Evolutionary conservation across 768 basidiomycete genomes (phyloP), one percentile per base, ranked within the genome.

Genomic region (Tricholoma sp.): DNA sequence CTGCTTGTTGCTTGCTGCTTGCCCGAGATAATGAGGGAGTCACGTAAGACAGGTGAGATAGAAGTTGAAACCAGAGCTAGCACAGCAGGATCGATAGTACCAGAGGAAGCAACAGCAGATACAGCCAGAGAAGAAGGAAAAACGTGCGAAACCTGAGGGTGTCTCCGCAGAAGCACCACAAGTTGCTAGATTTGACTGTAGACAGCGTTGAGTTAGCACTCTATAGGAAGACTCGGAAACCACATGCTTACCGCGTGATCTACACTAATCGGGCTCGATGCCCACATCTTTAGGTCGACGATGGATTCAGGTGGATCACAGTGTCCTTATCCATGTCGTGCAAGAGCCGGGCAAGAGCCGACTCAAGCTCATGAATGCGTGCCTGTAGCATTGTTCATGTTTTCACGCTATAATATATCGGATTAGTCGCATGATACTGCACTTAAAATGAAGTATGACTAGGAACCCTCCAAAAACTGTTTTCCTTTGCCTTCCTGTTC

Each of bases 401-500:
- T 77, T 48, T 83, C 80, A 55, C 80, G 76, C 83, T 84, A 57
- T 3, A 54, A 47, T 52, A 4, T 9, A 53, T 44, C n/a, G 12
- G 28, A 31, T 31, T 17, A 31, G 18, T 32, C 2, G 11, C 15
- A 13, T 10, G 17, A 5, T 2, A 15, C 36, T 29, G 33, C 59
- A 45, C 34, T 48, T 10, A 12, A 51, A 39, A 53, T n/a, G 29
- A 48, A 55, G 39, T 11, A 50, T 36, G 29, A 41, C 20, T 18
- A 67, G 73, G 42, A 58, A 83, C 83, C 58, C 77, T 72, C 56
- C 77, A 77, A 29, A 86, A 73, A 53, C 84, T 82, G 59, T 85
- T 83, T 50, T 73, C 73, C 64, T 84, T 84, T 20, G 71, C 73
- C 69, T 15, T 79, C 77, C 52, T 82, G 75, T 58, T 83, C 83